Evolutionary conservation across 2,329 filamentous ascomycete genomes (phyloP), one percentile per base, ranked within the genome.

Genomic region (Pseudogymnoascus pannorum): DNA sequence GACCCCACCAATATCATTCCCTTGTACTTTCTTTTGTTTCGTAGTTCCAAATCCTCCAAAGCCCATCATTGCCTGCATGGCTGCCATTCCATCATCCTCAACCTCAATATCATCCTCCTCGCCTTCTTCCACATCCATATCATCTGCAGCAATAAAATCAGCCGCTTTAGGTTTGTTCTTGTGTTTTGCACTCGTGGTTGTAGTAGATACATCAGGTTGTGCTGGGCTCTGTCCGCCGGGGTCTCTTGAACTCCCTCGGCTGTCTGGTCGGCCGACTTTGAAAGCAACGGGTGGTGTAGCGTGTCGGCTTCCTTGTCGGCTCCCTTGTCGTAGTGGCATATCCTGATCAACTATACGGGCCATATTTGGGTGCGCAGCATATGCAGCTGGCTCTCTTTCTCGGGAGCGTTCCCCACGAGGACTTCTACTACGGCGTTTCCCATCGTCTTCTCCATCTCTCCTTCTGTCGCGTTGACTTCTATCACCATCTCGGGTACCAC

Each of bases 1-100:
- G 59, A 97, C 86, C 0, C 80, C 91, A 61, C 89, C 92, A 42
- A 87, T 85, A 71, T 92, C 86, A 72, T 99, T 99, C 1, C 94
- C 94, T 0, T 84, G 81, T 1, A 99, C 87, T 72, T 97, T 95
- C 60, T 88, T 91, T 63, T 89, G 86, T 75, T 97, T 95, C 18
- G 94, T 97, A 22, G 85, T 87, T 62, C 86, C 87, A 75, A 97
- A 99, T 0, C 82, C 84, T 16, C 86, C 86, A 71, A 99, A 97
- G 1, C 94, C 94, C 89, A 99, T 92, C 78, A 92, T 85, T 58
- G 87, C 86, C 68, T 86, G 81, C 88, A 97, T 93, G 63, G 84
- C 83, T 61, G 81, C 84, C 71, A 88, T 79, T 59, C 87, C 85
- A 64, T 87, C 86, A 64, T 92, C 88, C 61, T 81, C 81, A 31